Conservation (phyloP, 164 flowering plant species). For the Chimonanthus praecox region DNA sequence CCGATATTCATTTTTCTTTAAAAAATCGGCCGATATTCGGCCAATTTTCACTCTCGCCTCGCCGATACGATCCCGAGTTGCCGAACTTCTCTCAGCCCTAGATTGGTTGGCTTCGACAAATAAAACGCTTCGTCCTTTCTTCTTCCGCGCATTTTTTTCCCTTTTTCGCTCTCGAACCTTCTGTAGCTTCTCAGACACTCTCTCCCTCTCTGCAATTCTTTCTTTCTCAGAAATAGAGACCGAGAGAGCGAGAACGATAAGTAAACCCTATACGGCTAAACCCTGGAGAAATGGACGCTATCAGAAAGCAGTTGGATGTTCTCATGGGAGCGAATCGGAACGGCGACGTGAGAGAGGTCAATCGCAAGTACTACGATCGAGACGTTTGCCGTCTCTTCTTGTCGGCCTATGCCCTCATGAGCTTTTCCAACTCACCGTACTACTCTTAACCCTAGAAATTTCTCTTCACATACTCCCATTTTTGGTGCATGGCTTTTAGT, state of each 20-base stretch:
- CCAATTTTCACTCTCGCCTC: no score
- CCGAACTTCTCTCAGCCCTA: no score
- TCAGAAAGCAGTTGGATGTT: slow-evolving; percentile 89
- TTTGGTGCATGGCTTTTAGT: not conserved
- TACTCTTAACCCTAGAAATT: not conserved
- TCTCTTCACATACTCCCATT: not conserved
- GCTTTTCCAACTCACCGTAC: slow-evolving; percentile 87
- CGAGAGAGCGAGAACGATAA: not conserved
- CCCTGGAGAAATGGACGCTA: slow-evolving; percentile 61
- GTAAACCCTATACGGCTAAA: not conserved
- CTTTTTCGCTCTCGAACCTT: no score
- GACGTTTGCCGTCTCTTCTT: slow-evolving; percentile 89
- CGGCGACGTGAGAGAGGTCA: slow-evolving; percentile 89
- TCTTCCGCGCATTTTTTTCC: no score
- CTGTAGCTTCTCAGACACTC: not conserved
- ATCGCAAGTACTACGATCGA: slow-evolving; percentile 90
- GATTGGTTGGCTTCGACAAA: no score
- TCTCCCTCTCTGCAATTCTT: not conserved
- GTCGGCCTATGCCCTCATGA: slow-evolving; percentile 98
- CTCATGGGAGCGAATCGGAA: slow-evolving; percentile 97
- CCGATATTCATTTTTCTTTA: no score
- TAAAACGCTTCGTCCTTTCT: no score
- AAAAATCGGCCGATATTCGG: no score
- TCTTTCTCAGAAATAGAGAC: not conserved
- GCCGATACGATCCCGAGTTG: no score